A percentile compares a stretch with the other conserved stretches of the same genome.
Conservation (phyloP, 257 asterid species). For the Petunia axillaris region DNA sequence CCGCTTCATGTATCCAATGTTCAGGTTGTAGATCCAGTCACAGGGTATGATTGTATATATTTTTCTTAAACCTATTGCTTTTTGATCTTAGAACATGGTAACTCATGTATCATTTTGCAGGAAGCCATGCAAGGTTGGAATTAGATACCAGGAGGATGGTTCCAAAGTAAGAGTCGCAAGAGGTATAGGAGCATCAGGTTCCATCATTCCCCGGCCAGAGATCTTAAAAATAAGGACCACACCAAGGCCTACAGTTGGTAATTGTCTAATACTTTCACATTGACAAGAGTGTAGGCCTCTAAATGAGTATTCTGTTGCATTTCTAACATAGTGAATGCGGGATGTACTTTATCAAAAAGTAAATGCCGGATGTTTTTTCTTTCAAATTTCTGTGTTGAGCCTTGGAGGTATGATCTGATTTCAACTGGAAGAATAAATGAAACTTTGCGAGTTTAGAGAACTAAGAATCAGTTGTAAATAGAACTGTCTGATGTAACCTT, state of each 20-base stretch:
- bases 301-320: not conserved
- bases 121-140: slow-evolving; percentile 86
- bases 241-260: slow-evolving; percentile 88
- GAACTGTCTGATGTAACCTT: not conserved
- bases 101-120: slow-evolving; percentile 47
- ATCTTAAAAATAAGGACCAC: slow-evolving; percentile 79
- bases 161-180: slow-evolving; percentile 81
- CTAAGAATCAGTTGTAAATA: not conserved
- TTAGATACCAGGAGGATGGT: slow-evolving; percentile 81
- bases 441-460: not conserved
- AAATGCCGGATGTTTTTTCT: not conserved
- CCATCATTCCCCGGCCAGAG: slow-evolving; percentile 91
- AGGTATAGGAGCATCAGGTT: slow-evolving; percentile 87
- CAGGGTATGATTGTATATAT: slow-evolving; percentile 60
- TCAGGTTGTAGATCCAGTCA: slow-evolving; percentile 87
- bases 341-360: not conserved
- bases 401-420: not conserved
- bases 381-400: not conserved
- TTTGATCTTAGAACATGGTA: slow-evolving; percentile 15
- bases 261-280: slow-evolving; percentile 30
- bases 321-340: not conserved
- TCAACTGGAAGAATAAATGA: not conserved
- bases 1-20: slow-evolving; percentile 94
- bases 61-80: not conserved
- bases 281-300: not conserved